phyloP scores from a whole-genome alignment of 164 flowering plant species.

The Annona squamosa region DNA sequence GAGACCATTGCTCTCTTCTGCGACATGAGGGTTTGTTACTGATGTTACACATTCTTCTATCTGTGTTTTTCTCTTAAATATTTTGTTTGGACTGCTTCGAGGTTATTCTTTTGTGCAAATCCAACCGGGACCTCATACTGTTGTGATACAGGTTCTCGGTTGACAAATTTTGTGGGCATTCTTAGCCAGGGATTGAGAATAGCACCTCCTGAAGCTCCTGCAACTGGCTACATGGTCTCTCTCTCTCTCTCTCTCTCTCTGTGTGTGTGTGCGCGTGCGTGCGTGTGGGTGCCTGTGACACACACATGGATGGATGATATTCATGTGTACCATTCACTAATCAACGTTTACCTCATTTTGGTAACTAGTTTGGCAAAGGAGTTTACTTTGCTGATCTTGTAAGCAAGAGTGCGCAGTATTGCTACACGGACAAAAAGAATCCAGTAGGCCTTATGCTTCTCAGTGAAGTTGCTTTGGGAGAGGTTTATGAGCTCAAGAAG shows the following conservation, averaged over 20 bases:
- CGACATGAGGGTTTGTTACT: too few species aligned
- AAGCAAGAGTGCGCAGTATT: constrained; percentile 97
- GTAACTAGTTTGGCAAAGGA: constrained; percentile 87
- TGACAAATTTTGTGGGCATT: constrained; percentile 95
- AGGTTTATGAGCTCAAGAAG: constrained; percentile 73
- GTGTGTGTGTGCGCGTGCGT: constrained; percentile 3
- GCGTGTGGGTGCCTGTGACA: not conserved
- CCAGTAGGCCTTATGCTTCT: constrained; percentile 92
- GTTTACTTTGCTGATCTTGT: constrained; percentile 96
- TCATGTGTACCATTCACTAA: not conserved
- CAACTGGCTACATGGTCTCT: constrained; percentile 86
- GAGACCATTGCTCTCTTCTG: too few species aligned
- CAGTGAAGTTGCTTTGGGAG: constrained; percentile 94
- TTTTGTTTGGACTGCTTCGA: not conserved
- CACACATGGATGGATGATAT: not conserved
- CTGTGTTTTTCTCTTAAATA: not conserved
- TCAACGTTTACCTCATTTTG: constrained; percentile 5
- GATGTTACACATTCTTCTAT: too few species aligned
- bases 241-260: constrained; percentile 24
- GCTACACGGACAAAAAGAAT: constrained; percentile 60
- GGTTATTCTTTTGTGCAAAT: not conserved
- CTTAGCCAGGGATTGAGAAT: constrained; percentile 93
- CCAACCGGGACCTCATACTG: constrained; percentile 1
- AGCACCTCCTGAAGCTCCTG: constrained; percentile 96
- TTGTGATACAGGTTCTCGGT: constrained; percentile 49